These are phyloP conservation scores for Quercus parvula DNA, from an alignment of 306 rosid species.

Conservation along the genomic window DNA sequence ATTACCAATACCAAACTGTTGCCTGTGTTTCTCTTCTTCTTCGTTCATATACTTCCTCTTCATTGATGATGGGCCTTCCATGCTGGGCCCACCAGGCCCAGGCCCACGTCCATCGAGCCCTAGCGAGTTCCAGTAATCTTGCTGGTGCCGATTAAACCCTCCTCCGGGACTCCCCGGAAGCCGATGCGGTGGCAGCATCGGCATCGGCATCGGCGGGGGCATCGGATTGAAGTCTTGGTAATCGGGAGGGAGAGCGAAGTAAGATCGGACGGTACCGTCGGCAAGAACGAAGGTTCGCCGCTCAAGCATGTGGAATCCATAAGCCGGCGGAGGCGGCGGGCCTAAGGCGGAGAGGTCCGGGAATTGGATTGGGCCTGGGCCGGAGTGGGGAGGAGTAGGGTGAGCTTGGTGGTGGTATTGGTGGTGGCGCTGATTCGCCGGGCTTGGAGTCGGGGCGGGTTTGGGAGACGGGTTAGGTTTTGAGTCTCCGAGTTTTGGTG, in stretches of 20 bases:
- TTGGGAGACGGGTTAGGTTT: constrained; percentile 38
- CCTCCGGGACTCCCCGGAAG: constrained; percentile 32
- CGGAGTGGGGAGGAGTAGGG: constrained; percentile 4
- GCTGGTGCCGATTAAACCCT: constrained; percentile 39
- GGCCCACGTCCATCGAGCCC: constrained; percentile 51
- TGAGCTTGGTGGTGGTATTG: constrained; percentile 33
- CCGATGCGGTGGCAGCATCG: not conserved
- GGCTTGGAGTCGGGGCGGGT: constrained; percentile 29
- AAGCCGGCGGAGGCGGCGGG: constrained; percentile 82
- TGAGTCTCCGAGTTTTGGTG: constrained; percentile 21
- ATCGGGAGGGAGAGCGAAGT: constrained; percentile 88
- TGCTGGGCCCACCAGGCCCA: constrained; percentile 7
- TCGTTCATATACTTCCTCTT: constrained; percentile 64
- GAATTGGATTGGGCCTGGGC: constrained; percentile 28
- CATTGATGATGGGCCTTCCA: constrained; percentile 31
- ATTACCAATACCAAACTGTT: constrained; percentile 44
- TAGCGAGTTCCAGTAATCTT: constrained; percentile 57
- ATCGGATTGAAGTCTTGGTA: constrained; percentile 60
- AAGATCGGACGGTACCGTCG: constrained; percentile 86
- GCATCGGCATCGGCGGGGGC: not conserved
- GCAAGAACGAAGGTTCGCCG: constrained; percentile 90
- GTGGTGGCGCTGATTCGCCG: constrained; percentile 14
- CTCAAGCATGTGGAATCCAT: constrained; percentile 96
- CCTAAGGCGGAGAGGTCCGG: constrained; percentile 55
- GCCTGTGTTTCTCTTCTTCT: constrained; percentile 53